Evolutionary conservation across 495 filamentous ascomycete species (phyloP).

Genomic region (Cercophora sp.): DNA sequence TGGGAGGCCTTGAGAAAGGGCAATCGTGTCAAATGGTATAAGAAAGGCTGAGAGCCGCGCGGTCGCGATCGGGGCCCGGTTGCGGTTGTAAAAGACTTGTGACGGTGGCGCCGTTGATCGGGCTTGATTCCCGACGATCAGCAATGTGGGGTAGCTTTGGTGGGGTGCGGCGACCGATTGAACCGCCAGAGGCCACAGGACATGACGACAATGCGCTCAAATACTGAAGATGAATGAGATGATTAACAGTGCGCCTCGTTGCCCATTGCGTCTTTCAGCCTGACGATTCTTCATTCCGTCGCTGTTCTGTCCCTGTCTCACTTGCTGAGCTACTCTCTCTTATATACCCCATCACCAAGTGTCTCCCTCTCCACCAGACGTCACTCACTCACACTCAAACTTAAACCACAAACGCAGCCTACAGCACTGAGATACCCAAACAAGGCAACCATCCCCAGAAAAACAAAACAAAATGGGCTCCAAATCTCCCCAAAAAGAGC

Average conservation of each 20-base stretch:
- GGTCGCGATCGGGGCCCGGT: constrained; percentile 3
- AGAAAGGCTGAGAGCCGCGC: not conserved
- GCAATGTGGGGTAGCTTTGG: constrained; percentile 2
- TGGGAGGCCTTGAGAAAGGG: constrained; percentile 33
- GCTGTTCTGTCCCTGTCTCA: not conserved
- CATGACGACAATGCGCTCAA: constrained; percentile 4
- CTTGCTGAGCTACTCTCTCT: too few relatives aligned
- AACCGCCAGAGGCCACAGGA: not conserved
- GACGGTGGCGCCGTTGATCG: constrained; percentile 2
- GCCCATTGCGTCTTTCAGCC: not conserved
- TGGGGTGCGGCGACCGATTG: constrained; percentile 1
- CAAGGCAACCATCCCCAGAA: too few relatives aligned
- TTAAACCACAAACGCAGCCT: too few relatives aligned
- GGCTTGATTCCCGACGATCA: constrained; percentile 3
- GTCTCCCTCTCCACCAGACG: too few relatives aligned
- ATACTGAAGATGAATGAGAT: not conserved
- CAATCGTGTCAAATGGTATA: not conserved
- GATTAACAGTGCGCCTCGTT: not conserved
- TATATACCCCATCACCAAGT: too few relatives aligned
- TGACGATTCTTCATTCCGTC: not conserved
- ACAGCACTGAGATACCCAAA: too few relatives aligned
- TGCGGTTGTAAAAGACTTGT: not conserved
- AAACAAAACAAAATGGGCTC: constrained; percentile 10
- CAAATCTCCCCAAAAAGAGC: constrained; percentile 18
- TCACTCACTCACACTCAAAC: not conserved